Conservation (phyloP, 305 asterid species). For the Fraxinus sp. region DNA sequence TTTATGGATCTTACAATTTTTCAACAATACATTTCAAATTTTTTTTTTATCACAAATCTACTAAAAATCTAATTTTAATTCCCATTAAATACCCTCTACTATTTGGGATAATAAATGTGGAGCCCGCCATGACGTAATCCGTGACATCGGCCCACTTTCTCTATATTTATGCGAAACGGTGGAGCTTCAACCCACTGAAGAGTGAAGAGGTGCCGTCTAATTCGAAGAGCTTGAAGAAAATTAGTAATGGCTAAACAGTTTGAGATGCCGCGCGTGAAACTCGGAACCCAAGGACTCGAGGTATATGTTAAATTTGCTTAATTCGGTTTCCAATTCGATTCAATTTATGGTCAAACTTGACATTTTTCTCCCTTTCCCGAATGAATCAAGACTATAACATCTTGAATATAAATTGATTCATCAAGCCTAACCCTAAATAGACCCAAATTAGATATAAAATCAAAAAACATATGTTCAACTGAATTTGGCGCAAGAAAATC, state of each 20-base stretch:
- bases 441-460: too few relatives aligned
- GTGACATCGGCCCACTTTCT: not conserved
- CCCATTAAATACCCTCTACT: too few relatives aligned
- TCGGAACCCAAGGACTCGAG: constrained; percentile 60
- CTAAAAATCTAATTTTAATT: too few relatives aligned
- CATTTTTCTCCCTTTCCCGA: not conserved
- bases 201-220: not conserved
- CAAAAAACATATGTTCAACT: too few relatives aligned
- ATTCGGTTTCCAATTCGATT: not conserved
- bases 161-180: not conserved
- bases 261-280: constrained; percentile 39
- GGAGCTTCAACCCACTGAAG: not conserved
- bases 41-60: too few relatives aligned
- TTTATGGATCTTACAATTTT: too few relatives aligned
- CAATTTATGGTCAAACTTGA: not conserved
- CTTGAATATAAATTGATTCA: too few relatives aligned
- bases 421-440: too few relatives aligned
- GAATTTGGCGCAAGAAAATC: too few relatives aligned
- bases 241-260: constrained; percentile 32
- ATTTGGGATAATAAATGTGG: not conserved
- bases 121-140: not conserved
- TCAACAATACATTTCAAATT: too few relatives aligned
- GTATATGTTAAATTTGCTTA: constrained; percentile 8
- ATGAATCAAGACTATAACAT: not conserved
- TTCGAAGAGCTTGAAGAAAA: not conserved